These are phyloP conservation scores for Emericellopsis terricola DNA, from an alignment of 495 filamentous ascomycete species.

Conservation along the genomic window DNA sequence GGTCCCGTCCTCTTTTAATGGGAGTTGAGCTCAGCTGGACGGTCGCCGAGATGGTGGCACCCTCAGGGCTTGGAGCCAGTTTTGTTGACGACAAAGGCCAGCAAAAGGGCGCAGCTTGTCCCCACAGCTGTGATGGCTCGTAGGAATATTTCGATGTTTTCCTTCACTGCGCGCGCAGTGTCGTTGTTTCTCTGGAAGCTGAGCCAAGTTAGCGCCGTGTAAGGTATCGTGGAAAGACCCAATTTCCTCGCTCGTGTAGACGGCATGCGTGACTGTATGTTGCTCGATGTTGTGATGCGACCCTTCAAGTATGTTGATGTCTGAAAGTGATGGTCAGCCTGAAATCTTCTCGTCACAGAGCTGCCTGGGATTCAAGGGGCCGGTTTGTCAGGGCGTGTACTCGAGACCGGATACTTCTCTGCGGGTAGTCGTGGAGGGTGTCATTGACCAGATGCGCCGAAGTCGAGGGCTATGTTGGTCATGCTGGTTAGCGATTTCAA, in stretches of 20 bases:
- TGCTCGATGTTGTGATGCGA: conserved; percentile 13
- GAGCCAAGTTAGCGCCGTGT: not conserved
- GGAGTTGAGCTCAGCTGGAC: conserved; percentile 10
- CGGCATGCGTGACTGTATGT: conserved; percentile 18
- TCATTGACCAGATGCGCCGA: conserved; percentile 3
- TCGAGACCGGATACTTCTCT: conserved; percentile 10
- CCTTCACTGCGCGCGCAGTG: conserved; percentile 12
- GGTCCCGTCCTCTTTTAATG: conserved; percentile 17
- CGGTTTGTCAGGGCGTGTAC: conserved; percentile 17
- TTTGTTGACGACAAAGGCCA: conserved; percentile 8
- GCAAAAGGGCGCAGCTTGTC: not conserved
- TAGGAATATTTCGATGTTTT: conserved; percentile 13
- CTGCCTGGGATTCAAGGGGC: conserved; percentile 12
- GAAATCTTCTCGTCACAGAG: conserved; percentile 14
- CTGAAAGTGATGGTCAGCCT: conserved; percentile 15
- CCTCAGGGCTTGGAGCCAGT: conserved; percentile 23
- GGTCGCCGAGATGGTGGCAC: conserved; percentile 11
- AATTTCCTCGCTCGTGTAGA: conserved; percentile 5
- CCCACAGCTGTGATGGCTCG: conserved; percentile 1
- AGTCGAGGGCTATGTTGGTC: not conserved
- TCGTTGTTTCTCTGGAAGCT: conserved; percentile 15
- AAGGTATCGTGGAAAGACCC: not conserved
- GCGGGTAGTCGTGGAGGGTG: conserved; percentile 15
- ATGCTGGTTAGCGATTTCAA: too few relatives aligned
- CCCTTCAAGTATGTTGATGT: conserved; percentile 15